Evolutionary conservation across 805 yeast species (phyloP), one percentile per base, ranked within the genome.

Genomic region (Wickerhamomyces bisporus): DNA sequence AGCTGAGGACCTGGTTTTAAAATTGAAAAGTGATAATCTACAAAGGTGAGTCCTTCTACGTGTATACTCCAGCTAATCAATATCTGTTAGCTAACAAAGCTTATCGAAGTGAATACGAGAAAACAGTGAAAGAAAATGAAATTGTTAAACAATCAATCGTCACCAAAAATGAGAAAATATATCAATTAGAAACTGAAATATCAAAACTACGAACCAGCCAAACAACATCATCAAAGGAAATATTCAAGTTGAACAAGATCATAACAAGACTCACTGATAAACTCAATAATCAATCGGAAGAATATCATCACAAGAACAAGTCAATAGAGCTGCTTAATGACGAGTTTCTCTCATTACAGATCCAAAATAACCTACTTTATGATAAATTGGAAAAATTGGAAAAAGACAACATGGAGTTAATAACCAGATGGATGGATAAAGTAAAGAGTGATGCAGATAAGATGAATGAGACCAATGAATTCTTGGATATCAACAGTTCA

Each of bases 301-400:
- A 58, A 27, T 42, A 51, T n/a, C 40, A 45, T 1, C 59, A 69
- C 20, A 79, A 78, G 56, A 70, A 77, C 36, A 71, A 71, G 46
- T 70, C 79, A 5, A 69, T 79, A 15, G 84, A 77, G 42, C 62
- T 70, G 24, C 57, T 81, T 30, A 81, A 80, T 42, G 89, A 86
- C 51, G 93, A 85, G 50, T 63, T 80, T 21, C 64, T 85, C 15
- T 70, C 79, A 1, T 51, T 69, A 42, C 73, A 76, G 36, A 77
- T 86, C 29, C 88, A 81, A 51, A 64, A 60, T 38, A 67, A 66
- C 39, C 34, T 66, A 6, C 41, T 67, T 15, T 52, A 56, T 28
- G 59, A 54, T 17, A 58, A 55, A 33, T 57, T 70, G 7, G 50
- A 48, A 3, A 53, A 58, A 20, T 50, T 30, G 19, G 64, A 60